phyloP scores from a whole-genome alignment of 2,329 filamentous ascomycete genomes.

The Aspergillus unguis region DNA sequence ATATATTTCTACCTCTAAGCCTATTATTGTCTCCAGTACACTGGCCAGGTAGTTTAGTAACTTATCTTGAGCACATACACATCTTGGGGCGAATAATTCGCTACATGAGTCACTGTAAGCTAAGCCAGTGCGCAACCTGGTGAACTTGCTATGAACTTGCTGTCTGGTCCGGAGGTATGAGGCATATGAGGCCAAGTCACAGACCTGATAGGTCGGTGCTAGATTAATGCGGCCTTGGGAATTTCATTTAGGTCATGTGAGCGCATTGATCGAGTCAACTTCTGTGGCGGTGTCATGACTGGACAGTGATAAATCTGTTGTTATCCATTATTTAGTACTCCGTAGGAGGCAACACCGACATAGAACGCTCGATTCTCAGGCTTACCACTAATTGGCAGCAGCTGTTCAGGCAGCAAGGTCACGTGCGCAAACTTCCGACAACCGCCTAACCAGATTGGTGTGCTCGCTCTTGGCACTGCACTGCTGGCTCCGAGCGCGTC shows the following conservation, averaged over 20 bases:
- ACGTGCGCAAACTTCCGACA: background rate
- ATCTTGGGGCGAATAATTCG: too few relatives aligned
- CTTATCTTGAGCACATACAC: too few relatives aligned
- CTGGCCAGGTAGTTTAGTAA: too few relatives aligned
- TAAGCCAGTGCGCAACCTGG: too few relatives aligned
- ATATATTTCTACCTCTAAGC: too few relatives aligned
- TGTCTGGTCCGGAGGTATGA: too few relatives aligned
- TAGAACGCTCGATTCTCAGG: background rate
- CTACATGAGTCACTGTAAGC: too few relatives aligned
- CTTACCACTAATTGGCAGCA: background rate
- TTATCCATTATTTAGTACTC: background rate
- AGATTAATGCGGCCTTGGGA: too few relatives aligned
- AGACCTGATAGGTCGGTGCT: too few relatives aligned
- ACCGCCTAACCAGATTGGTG: slow-evolving; percentile 1
- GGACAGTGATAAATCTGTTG: background rate
- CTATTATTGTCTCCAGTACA: too few relatives aligned
- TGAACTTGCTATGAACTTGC: too few relatives aligned
- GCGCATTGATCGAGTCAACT: background rate
- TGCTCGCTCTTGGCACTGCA: background rate
- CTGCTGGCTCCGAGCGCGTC: slow-evolving; percentile 15
- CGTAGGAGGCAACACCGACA: background rate
- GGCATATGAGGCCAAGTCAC: too few relatives aligned
- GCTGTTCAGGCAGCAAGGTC: slow-evolving; percentile 3
- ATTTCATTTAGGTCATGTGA: background rate
- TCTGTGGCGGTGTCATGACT: background rate